Evolutionary conservation across 2,329 filamentous ascomycete genomes (phyloP), one percentile per base, ranked within the genome.

Genomic region (Epichloe sibirici): DNA sequence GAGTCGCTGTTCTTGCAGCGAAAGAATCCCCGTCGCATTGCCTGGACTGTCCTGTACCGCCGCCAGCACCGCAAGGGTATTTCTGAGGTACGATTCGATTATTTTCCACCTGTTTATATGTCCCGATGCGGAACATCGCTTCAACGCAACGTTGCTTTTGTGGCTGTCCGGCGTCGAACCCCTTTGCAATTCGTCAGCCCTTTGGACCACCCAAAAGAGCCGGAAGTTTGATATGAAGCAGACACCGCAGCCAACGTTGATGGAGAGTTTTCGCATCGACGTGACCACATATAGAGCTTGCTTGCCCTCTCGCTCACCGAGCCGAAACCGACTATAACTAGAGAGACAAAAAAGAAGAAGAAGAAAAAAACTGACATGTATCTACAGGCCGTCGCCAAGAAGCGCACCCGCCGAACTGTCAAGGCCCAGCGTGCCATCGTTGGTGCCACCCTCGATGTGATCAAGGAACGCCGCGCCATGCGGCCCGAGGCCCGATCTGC

Each of bases 31-130:
- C 91, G 93, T 76, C 90, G 91, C 74, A 97, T 98, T 76, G 85
- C 91, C 66, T 98, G 93, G 93, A 98, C 93, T 64, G 85, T 90
- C 68, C 88, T 98, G 62, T 98, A 88, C 88, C 86, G 93, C 75
- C 88, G 91, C 77, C 88, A 95, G 80, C 91, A 96, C 86, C 93
- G 90, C 83, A 98, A 98, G 90, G 93, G 93, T 86, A 94, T 97
- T 79, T 95, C 91, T 82, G 93, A 98, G 90, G 93, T 97, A 86
- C 79, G 86, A 59, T 59, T 42, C 51, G 40, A 43, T 25, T 9
- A 2, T 34, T 11, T 8, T 21, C 28, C 3, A 28, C 9, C 15
- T 4, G 4, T 1, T 13, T 15, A 1, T 25, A 11, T 8, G 9
- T 1, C 1, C 8, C 28, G 28, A 31, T 31, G 28, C 13, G 5